phyloP scores from a whole-genome alignment of 1,139 yeast genomes.

The Meyerozyma athensensis region DNA sequence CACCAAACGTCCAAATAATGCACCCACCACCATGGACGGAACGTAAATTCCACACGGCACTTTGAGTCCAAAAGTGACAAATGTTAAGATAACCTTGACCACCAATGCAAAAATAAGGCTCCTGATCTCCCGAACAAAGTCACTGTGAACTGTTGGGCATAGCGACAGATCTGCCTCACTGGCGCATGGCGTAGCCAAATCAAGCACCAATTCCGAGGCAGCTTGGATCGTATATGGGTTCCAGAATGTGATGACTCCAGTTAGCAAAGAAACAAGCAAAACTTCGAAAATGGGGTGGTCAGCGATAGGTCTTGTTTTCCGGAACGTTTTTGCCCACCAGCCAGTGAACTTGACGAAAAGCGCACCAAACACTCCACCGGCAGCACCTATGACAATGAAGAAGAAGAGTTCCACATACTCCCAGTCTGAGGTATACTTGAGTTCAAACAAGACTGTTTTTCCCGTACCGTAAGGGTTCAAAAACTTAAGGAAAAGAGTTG shows the following conservation, averaged over 20 bases:
- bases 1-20: constrained; percentile 54
- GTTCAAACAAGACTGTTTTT: constrained; percentile 55
- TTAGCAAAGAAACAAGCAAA: constrained; percentile 39
- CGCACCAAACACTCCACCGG: constrained; percentile 60
- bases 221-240: constrained; percentile 53
- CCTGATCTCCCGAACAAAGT: constrained; percentile 30
- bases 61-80: constrained; percentile 56
- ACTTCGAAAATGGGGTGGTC: constrained; percentile 47
- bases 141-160: constrained; percentile 35
- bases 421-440: constrained; percentile 56
- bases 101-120: constrained; percentile 40
- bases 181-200: constrained; percentile 50
- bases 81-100: constrained; percentile 44
- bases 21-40: constrained; percentile 68
- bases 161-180: constrained; percentile 25
- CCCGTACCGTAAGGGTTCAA: constrained; percentile 64
- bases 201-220: constrained; percentile 48
- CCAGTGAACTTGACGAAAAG: constrained; percentile 44
- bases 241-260: constrained; percentile 48
- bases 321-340: constrained; percentile 47
- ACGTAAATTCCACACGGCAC: constrained; percentile 66
- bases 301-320: constrained; percentile 30
- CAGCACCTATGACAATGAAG: constrained; percentile 47
- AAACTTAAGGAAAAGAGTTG: constrained; percentile 52
- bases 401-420: constrained; percentile 42